Base-by-base conservation (phyloP, 2,329 filamentous ascomycete genomes). In the Sporothrix pseudoabietina region DNA sequence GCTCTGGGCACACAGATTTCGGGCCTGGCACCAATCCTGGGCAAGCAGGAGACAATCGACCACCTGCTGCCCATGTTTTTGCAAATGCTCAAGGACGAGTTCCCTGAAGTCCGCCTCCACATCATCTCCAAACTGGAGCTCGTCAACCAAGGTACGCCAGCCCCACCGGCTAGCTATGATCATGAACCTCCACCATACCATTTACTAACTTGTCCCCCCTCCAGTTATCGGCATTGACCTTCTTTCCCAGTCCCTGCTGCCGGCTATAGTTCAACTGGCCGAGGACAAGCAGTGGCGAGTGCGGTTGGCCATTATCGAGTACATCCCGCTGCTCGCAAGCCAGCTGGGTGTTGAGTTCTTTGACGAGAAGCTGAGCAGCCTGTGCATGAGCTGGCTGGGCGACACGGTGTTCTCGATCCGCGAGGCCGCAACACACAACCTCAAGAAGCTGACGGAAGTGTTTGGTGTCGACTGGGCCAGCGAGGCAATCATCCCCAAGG, bases 271-370 rank as follows among this genome's bases (percentile, higher is more conserved):
- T 47, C 94, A 98, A 82, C 88, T 99, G 78, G 96, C 96, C 72
- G 96, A 98, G 83, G 96, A 99, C 83, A 99, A 99, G 88, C 94
- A 98, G 85, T 99, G 96, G 96, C 91, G 96, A 80, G 96, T 99
- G 75, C 92, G 96, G 77, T 88, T 99, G 77, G 96, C 96, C 75
- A 99, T 99, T 81, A 99, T 99, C 82, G 95, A 99, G 87, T 98
- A 99, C 84, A 98, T 99, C 78, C 96, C 96, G 41, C 88, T 99
- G 73, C 90, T 99, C 74, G 96, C 96, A 71, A 96, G 94, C 80
- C 96, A 99, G 82, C 89, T 99, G 14, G 96, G 96, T 68, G 94
- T 98, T 71, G 90, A 97, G 81, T 99, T 99, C 87, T 99, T 99
- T 80, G 94, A 99, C 78, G 96, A 99, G 84, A 97, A 99, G 85